A percentile compares a stretch with the other conserved stretches of the same genome.
Conservation (phyloP, 129 eudicot genomes). For the Artemisia annua region DNA sequence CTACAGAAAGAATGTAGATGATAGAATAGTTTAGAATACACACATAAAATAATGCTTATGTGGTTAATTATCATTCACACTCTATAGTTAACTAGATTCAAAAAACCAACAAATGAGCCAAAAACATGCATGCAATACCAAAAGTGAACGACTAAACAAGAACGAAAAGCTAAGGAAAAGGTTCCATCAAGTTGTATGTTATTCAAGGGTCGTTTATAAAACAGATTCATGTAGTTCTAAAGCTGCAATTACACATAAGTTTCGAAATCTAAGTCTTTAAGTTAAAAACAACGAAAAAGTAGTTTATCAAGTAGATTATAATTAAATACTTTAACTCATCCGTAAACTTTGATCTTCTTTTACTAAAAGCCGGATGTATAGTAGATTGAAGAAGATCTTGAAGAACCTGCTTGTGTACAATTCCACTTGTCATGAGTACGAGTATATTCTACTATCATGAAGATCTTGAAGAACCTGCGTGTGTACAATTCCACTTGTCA, state of each 20-base stretch:
- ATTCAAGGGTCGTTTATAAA: constrained; percentile 5
- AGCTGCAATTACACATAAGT: constrained; percentile 3
- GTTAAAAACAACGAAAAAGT: constrained; percentile 1
- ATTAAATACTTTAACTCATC: not conserved
- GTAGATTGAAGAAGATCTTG: constrained; percentile 4
- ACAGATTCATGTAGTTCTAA: constrained; percentile 13
- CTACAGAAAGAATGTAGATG: too few species aligned
- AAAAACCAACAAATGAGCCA: not conserved
- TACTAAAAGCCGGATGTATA: not conserved
- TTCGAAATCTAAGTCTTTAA: constrained; percentile 5
- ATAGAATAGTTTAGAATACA: too few species aligned
- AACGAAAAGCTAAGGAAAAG: not conserved
- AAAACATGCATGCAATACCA: not conserved
- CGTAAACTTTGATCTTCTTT: not conserved
- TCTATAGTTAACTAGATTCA: too few species aligned
- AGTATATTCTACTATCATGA: too few species aligned
- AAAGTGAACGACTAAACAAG: not conserved
- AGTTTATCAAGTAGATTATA: not conserved
- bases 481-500: not conserved
- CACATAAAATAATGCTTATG: too few species aligned
- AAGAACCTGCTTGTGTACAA: not conserved
- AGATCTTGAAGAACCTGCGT: not conserved
- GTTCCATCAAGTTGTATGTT: not conserved
- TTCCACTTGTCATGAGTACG: not conserved
- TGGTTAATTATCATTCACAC: too few species aligned